phyloP scores from a whole-genome alignment of 2,329 filamentous ascomycete genomes.

The Parascedosporium putredinis region DNA sequence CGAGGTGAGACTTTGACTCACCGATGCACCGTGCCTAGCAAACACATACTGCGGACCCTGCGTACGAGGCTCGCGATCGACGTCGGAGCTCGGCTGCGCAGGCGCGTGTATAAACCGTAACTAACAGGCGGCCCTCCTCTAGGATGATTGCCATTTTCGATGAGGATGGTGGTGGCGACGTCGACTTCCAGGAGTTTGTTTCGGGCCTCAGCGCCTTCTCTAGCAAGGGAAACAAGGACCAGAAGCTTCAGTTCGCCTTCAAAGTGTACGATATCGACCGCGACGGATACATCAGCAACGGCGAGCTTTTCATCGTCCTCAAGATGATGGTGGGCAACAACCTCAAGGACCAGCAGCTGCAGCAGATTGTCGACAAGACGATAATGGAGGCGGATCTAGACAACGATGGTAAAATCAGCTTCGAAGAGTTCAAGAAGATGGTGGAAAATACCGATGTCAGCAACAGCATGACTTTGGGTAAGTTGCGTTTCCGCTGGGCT shows the following conservation, averaged over 20 bases:
- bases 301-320: constrained; percentile 95
- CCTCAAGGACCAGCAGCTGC: constrained; percentile 95
- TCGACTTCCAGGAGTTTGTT: constrained; percentile 98
- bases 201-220: constrained; percentile 91
- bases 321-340: constrained; percentile 99
- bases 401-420: constrained; percentile 94
- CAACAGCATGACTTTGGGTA: constrained; percentile 65
- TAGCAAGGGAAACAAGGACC: constrained; percentile 97
- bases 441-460: constrained; percentile 84
- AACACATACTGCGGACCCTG: no score
- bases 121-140: constrained; percentile 10
- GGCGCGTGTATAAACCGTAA: neutral
- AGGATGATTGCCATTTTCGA: constrained; percentile 99
- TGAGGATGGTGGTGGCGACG: constrained; percentile 93
- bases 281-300: constrained; percentile 97
- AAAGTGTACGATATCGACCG: constrained; percentile 99
- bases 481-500: constrained; percentile 19
- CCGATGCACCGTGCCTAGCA: neutral
- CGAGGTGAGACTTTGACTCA: constrained; percentile 47
- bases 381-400: constrained; percentile 99
- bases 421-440: constrained; percentile 98
- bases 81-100: neutral
- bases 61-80: no score
- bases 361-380: constrained; percentile 99
- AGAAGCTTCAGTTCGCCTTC: constrained; percentile 96